A percentile compares a stretch with the other conserved stretches of the same genome.
Conservation (phyloP, 2,329 filamentous ascomycete species). For the Torrubiella hemipterigena region DNA sequence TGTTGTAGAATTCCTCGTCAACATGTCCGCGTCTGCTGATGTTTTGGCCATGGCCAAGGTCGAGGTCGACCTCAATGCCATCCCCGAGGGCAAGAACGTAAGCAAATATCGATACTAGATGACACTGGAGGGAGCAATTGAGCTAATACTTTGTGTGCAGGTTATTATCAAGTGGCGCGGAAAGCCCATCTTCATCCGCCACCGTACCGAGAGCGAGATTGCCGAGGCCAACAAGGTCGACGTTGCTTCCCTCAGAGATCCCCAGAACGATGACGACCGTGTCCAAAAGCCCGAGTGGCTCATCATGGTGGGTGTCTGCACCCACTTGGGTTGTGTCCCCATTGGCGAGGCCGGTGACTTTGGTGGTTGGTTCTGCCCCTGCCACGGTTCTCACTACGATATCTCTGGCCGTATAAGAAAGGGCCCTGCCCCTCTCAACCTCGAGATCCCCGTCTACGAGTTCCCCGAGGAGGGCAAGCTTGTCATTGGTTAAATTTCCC, state of each 20-base stretch:
- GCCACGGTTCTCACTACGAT: constrained; percentile 99
- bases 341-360: constrained; percentile 98
- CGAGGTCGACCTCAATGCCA: constrained; percentile 82
- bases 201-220: constrained; percentile 90
- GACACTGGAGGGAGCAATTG: not conserved
- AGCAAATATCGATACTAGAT: constrained; percentile 20
- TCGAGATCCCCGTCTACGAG: constrained; percentile 86
- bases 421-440: constrained; percentile 92
- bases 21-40: constrained; percentile 98
- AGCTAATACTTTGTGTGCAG: constrained; percentile 25
- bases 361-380: constrained; percentile 99
- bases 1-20: constrained; percentile 85
- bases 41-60: constrained; percentile 99
- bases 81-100: constrained; percentile 99
- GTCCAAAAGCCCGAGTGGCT: constrained; percentile 99
- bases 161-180: constrained; percentile 99
- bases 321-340: constrained; percentile 96
- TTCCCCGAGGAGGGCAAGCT: constrained; percentile 85
- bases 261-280: constrained; percentile 80
- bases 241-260: constrained; percentile 75
- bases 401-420: constrained; percentile 97
- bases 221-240: constrained; percentile 85
- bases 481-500: constrained; percentile 91
- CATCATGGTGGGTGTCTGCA: constrained; percentile 98
- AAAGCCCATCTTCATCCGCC: constrained; percentile 99